These are phyloP conservation scores for Silene uniflora DNA, from an alignment of 148 eudicot species.

Conservation along the genomic window DNA sequence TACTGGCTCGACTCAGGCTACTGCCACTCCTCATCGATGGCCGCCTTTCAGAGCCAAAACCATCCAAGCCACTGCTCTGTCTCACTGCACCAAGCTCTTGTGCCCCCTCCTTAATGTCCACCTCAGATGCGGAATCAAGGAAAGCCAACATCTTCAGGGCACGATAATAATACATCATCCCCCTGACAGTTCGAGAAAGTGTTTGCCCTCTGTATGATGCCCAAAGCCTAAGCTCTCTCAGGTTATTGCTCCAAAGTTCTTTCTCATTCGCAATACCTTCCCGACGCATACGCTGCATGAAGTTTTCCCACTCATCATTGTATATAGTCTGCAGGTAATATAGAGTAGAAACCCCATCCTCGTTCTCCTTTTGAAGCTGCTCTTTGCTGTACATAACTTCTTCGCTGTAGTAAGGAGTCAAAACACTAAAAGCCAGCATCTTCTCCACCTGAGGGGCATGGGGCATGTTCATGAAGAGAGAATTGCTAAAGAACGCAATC, in stretches of 20 bases:
- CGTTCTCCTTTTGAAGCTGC: constrained; percentile 77
- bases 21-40: constrained; percentile 29
- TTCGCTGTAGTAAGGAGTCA: constrained; percentile 95
- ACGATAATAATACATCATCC: constrained; percentile 96
- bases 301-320: constrained; percentile 87
- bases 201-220: constrained; percentile 96
- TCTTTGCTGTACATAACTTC: constrained; percentile 79
- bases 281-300: constrained; percentile 68
- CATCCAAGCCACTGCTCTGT: constrained; percentile 39
- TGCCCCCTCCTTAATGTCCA: constrained; percentile 82
- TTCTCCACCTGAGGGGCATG: constrained; percentile 97
- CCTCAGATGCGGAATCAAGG: constrained; percentile 94
- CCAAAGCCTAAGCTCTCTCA: constrained; percentile 78
- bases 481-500: constrained; percentile 90
- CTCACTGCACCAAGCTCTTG: constrained; percentile 60
- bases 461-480: constrained; percentile 98
- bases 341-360: constrained; percentile 87
- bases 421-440: constrained; percentile 86
- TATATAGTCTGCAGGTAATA: constrained; percentile 87
- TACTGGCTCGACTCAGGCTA: constrained; percentile 50
- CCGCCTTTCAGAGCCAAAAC: constrained; percentile 39
- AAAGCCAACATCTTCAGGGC: constrained; percentile 93
- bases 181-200: constrained; percentile 87
- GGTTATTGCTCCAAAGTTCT: constrained; percentile 51
- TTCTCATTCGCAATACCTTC: constrained; percentile 58